phyloP scores from a whole-genome alignment of 2,329 filamentous ascomycete species.

The Colletotrichum caudatum region DNA sequence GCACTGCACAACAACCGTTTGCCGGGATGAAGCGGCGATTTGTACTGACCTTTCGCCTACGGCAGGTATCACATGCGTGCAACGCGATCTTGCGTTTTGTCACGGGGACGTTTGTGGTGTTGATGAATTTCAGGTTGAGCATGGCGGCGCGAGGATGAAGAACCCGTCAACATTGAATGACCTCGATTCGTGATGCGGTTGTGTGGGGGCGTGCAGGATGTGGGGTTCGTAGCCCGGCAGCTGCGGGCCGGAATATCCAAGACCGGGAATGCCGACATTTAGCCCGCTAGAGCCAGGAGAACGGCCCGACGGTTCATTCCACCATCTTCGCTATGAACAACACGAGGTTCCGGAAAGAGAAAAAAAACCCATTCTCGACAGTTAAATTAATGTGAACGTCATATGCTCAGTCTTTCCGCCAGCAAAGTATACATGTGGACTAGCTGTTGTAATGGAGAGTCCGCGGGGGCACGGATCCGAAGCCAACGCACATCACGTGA shows the following conservation, averaged over 20 bases:
- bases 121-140: slow-evolving; percentile 43
- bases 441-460: slow-evolving; percentile 37
- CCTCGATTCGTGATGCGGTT: background rate
- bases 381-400: background rate
- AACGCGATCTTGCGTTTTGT: slow-evolving; percentile 38
- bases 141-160: slow-evolving; percentile 25
- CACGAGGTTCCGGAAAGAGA: too few species aligned
- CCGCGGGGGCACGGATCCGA: slow-evolving; percentile 41
- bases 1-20: background rate
- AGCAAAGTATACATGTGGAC: background rate
- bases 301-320: too few species aligned
- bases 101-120: slow-evolving; percentile 34
- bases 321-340: background rate
- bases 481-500: slow-evolving; percentile 44
- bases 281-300: background rate
- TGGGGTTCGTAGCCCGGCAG: background rate
- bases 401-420: background rate
- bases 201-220: background rate
- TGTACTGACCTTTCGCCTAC: slow-evolving; percentile 39
- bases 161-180: slow-evolving; percentile 4
- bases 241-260: background rate
- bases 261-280: background rate
- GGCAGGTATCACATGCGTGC: slow-evolving; percentile 40
- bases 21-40: background rate
- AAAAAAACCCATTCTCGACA: background rate